phyloP scores from a whole-genome alignment of 108 stramenopile species.

The Chaetoceros muelleri region DNA sequence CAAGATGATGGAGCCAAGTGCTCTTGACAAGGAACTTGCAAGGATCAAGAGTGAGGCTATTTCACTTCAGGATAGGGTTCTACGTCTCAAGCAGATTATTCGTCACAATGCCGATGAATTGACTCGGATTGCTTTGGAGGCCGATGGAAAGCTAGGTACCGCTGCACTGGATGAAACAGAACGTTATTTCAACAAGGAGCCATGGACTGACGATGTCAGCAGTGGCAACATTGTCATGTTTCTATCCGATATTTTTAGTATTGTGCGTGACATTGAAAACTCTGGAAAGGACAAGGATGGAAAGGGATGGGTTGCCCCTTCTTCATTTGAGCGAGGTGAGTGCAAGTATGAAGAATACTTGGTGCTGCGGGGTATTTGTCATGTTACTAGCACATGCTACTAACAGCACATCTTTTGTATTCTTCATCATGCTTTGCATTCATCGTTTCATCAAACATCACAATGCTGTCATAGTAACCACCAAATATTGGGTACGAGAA shows the following conservation, averaged over 20 bases:
- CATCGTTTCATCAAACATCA: no score
- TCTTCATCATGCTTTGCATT: no score
- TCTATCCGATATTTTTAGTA: conserved; percentile 1
- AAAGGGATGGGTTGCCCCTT: conserved; percentile 7
- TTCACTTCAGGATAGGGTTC: neutral
- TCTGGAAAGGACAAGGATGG: no score
- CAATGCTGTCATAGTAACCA: conserved; percentile 10
- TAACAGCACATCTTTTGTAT: no score
- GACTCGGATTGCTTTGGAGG: conserved; percentile 3
- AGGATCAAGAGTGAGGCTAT: neutral
- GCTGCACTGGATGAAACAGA: neutral
- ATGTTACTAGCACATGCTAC: no score
- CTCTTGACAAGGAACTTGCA: neutral
- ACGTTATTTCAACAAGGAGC: conserved; percentile 2
- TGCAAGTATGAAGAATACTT: no score
- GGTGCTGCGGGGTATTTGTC: no score
- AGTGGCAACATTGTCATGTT: conserved; percentile 4
- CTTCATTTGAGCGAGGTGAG: conserved; percentile 9
- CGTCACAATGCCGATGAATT: neutral
- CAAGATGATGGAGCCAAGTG: neutral
- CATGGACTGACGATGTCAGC: neutral
- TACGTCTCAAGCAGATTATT: neutral
- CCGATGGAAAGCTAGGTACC: neutral
- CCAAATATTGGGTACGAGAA: conserved; percentile 28
- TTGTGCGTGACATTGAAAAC: conserved; percentile 3